Percentiles rank a stretch among this genome's conserved stretches.
These are phyloP conservation scores for Zymoseptoria tritici DNA, from an alignment of 2,329 filamentous ascomycete genomes.

Conservation along the genomic window DNA sequence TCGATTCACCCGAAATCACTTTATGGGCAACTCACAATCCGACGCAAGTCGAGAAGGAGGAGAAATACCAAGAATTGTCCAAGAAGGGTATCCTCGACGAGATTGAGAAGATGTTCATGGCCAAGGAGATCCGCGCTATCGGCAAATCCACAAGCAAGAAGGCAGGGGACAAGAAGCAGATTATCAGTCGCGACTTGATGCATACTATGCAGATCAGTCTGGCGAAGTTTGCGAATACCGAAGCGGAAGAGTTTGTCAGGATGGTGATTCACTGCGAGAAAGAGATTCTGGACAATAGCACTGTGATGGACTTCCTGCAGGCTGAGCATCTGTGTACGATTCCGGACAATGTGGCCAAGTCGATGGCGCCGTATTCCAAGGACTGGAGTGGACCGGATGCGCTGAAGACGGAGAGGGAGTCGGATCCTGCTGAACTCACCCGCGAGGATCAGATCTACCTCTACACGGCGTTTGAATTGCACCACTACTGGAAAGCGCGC, in stretches of 20 bases:
- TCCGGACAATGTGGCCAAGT: slow-evolving; percentile 80
- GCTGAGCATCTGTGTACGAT: slow-evolving; percentile 89
- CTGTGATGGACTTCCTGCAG: slow-evolving; percentile 94
- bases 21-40: slow-evolving; percentile 86
- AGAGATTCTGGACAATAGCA: slow-evolving; percentile 77
- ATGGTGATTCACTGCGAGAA: slow-evolving; percentile 95
- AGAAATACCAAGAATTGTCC: slow-evolving; percentile 89
- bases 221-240: slow-evolving; percentile 80
- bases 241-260: slow-evolving; percentile 76
- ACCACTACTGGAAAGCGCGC: slow-evolving; percentile 97
- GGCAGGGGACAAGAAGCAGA: slow-evolving; percentile 93
- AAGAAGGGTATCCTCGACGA: slow-evolving; percentile 94
- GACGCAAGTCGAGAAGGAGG: slow-evolving; percentile 81
- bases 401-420: slow-evolving; percentile 67
- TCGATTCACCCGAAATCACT: slow-evolving; percentile 82
- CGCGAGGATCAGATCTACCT: slow-evolving; percentile 94
- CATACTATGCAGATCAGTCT: slow-evolving; percentile 90
- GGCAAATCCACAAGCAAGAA: slow-evolving; percentile 57
- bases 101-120: slow-evolving; percentile 94
- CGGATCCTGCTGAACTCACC: slow-evolving; percentile 80
- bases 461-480: slow-evolving; percentile 84
- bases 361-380: slow-evolving; percentile 90
- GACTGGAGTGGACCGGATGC: slow-evolving; percentile 92
- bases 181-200: slow-evolving; percentile 84
- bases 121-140: slow-evolving; percentile 89